Percentiles rank a stretch among this genome's conserved stretches.
Evolutionary conservation across 805 yeast genomes (phyloP).

Genomic region (Wickerhamomyces bovis): DNA sequence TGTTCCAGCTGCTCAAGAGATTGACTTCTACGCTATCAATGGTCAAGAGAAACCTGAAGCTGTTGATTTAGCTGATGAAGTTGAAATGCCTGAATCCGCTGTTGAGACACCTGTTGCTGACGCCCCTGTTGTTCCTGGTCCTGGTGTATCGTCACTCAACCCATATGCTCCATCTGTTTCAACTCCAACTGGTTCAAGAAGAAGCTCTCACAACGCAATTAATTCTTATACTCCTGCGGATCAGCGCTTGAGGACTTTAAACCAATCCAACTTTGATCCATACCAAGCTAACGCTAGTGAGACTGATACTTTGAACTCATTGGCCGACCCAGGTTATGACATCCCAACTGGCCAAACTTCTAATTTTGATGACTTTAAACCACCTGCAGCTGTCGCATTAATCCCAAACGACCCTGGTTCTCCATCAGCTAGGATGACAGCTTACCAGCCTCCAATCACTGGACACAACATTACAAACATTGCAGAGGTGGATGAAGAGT

Average conservation of each 20-base stretch:
- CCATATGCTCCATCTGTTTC: slow-evolving; percentile 5
- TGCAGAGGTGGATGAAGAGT: slow-evolving; percentile 38
- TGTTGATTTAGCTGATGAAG: not conserved
- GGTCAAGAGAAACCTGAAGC: slow-evolving; percentile 6
- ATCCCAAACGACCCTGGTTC: slow-evolving; percentile 10
- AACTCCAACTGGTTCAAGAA: slow-evolving; percentile 1
- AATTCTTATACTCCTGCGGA: not conserved
- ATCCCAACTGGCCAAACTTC: slow-evolving; percentile 5
- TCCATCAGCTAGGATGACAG: slow-evolving; percentile 23
- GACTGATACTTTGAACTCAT: not conserved
- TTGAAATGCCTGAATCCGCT: not conserved
- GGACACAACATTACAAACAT: slow-evolving; percentile 13
- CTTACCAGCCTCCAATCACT: slow-evolving; percentile 22
- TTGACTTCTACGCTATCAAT: slow-evolving; percentile 13
- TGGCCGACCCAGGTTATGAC: not conserved
- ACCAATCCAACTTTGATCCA: slow-evolving; percentile 6
- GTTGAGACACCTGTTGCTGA: not conserved
- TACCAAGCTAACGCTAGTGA: slow-evolving; percentile 5
- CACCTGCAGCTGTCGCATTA: slow-evolving; percentile 8
- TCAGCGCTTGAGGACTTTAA: not conserved
- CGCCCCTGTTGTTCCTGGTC: not conserved
- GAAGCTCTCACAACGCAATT: slow-evolving; percentile 5
- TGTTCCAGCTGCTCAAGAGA: slow-evolving; percentile 10
- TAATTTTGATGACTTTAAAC: slow-evolving; percentile 9
- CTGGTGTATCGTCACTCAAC: too few species aligned